Base-by-base conservation (phyloP, 176 grass and related monocot genomes). In the Oryza rufipogon region DNA sequence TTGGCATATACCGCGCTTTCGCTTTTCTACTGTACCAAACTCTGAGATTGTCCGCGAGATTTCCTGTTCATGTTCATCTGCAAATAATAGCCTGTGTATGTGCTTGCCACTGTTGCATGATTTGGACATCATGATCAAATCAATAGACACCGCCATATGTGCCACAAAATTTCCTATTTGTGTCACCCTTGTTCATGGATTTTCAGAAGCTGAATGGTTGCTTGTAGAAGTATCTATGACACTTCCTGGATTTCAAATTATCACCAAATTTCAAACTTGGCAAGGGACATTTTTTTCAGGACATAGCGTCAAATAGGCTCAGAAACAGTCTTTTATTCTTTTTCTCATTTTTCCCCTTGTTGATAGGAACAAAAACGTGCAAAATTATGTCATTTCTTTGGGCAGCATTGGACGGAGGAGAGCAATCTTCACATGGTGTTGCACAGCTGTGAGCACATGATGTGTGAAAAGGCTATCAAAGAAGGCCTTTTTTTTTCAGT, bases 371-470 rank as follows among this genome's bases (percentile, higher is more conserved):
- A 88, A 84, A 83, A 72, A 74, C 71, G 34, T 68, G 48, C 69
- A 67, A 80, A 79, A 68, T 45, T 66, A 33, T 79, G 87, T 60
- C 60, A 61, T 79, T 26, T 2, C 81, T 88, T 74, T 84, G 66
- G 61, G 45, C 81, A 86, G 34, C 72, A 86, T 56, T 77, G 78
- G 66, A 86, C 73, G 78, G 72, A 65, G 83, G 88, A 86, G 88
- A 89, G 42, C 51, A 32, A 66, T 66, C 87, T 72, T 71, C 56
- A 81, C 32, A 77, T 41, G 51, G 74, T 88, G 82, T 44, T 81
- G 42, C 65, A 71, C 82, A 89, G 78, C 78, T 86, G 79, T 67
- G 45, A 56, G 23, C 44, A 25, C 3, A 46, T 61, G 68, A 19
- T 20, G 34, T 17, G 49, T 72, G 51, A 61, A 61, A 14, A 46